Evolutionary conservation across 345 rosid genomes (phyloP).

Genomic region (Heritiera littoralis): DNA sequence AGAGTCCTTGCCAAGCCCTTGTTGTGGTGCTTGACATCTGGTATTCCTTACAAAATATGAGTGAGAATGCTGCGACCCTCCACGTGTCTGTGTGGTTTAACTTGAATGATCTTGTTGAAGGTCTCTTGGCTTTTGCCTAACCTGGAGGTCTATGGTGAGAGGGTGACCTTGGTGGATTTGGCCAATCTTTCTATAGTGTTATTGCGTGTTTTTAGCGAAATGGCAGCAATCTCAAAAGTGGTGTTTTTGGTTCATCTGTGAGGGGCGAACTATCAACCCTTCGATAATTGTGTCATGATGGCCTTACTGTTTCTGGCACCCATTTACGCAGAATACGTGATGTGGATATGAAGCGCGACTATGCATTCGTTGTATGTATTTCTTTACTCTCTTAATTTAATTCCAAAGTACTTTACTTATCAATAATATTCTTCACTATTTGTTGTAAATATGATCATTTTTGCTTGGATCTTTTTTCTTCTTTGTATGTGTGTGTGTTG

Average conservation of each 20-base stretch:
- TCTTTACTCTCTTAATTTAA: constrained; percentile 12
- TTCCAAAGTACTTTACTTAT: background rate
- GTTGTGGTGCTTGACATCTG: constrained; percentile 31
- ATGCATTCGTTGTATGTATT: constrained; percentile 81
- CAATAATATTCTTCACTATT: background rate
- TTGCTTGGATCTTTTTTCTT: background rate
- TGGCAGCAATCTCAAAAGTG: constrained; percentile 82
- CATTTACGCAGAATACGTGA: constrained; percentile 91
- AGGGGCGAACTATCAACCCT: constrained; percentile 84
- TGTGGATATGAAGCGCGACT: constrained; percentile 98
- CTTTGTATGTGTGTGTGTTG: background rate
- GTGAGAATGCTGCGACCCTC: constrained; percentile 49
- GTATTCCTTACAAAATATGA: constrained; percentile 37
- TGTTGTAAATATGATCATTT: constrained; percentile 35
- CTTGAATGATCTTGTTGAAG: constrained; percentile 92
- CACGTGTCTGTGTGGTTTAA: constrained; percentile 56
- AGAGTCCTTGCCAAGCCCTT: constrained; percentile 26
- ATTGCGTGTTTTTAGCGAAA: constrained; percentile 74
- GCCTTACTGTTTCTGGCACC: constrained; percentile 93
- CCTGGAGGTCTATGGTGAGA: constrained; percentile 89
- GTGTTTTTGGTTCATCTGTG: constrained; percentile 90
- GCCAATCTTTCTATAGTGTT: constrained; percentile 81
- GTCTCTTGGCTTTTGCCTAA: constrained; percentile 80
- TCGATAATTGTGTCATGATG: constrained; percentile 83
- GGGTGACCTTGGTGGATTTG: constrained; percentile 89